phyloP scores from a whole-genome alignment of 305 asterid species.

The Monarda citriodora region DNA sequence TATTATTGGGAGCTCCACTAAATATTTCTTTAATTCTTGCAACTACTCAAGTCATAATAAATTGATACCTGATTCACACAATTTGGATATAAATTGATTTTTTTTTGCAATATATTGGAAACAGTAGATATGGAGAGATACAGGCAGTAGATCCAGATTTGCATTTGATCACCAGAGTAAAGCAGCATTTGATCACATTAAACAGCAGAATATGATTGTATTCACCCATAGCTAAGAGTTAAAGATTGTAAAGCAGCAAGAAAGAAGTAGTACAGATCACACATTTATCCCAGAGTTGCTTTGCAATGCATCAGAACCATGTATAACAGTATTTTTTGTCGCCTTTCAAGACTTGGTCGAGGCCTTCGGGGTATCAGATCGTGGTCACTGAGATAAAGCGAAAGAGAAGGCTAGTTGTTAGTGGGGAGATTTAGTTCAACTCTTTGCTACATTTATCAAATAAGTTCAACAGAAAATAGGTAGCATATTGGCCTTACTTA shows the following conservation, averaged over 20 bases:
- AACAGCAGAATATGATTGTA: not conserved
- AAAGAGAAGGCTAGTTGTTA: not conserved
- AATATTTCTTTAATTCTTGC: not conserved
- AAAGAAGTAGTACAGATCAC: not conserved
- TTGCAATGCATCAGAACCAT: not conserved
- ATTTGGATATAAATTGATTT: no score
- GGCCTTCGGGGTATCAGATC: conserved; percentile 12
- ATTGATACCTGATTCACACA: not conserved
- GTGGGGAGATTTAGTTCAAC: not conserved
- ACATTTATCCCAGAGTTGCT: not conserved
- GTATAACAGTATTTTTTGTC: not conserved
- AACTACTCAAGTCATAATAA: not conserved
- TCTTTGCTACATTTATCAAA: no score
- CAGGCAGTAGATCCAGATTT: not conserved
- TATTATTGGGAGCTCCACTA: not conserved
- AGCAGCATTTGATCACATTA: not conserved
- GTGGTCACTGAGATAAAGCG: conserved; percentile 6
- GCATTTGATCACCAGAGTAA: not conserved
- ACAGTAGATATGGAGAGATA: not conserved
- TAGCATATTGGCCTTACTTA: not conserved
- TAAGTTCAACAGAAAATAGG: no score
- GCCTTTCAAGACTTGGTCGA: conserved; percentile 4
- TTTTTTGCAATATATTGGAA: not conserved
- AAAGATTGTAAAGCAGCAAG: not conserved
- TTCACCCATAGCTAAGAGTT: not conserved